Evolutionary conservation across 2,329 filamentous ascomycete species (phyloP).

Genomic region (Falciphora oryzae): DNA sequence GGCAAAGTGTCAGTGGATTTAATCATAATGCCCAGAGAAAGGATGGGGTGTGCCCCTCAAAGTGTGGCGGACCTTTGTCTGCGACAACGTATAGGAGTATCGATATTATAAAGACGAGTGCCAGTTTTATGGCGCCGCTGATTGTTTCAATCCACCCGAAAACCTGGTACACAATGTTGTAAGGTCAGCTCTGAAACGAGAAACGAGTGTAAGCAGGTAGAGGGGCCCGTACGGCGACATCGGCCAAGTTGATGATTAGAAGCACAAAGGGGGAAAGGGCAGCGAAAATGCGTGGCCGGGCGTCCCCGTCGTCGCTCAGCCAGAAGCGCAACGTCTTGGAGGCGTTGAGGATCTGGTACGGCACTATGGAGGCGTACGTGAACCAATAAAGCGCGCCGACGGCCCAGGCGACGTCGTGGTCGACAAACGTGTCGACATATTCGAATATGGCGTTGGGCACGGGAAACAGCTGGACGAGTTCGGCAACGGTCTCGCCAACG

Average conservation of each 20-base stretch:
- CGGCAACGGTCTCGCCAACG: conserved; percentile 16
- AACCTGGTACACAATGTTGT: conserved; percentile 10
- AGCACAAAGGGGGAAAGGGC: conserved; percentile 4
- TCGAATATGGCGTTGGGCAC: conserved; percentile 17
- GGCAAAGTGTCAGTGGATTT: no score
- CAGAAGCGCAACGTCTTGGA: background rate
- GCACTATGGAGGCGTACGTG: background rate
- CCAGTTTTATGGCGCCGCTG: conserved; percentile 17
- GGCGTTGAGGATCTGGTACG: conserved; percentile 4
- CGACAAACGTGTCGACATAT: conserved; percentile 18
- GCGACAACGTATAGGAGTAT: conserved; percentile 16
- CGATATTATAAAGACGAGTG: conserved; percentile 14
- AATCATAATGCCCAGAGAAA: no score
- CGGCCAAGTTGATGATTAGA: conserved; percentile 13
- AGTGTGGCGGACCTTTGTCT: conserved; percentile 8
- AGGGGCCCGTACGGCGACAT: conserved; percentile 5
- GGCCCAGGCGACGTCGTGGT: conserved; percentile 17
- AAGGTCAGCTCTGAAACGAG: no score
- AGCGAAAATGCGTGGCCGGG: background rate
- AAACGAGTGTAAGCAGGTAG: background rate
- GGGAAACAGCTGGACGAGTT: conserved; percentile 17
- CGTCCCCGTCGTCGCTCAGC: background rate
- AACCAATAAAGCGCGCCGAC: conserved; percentile 16
- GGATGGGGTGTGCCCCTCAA: no score
- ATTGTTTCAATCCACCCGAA: conserved; percentile 21